Evolutionary conservation across 2,329 filamentous ascomycete genomes (phyloP), one percentile per base, ranked within the genome.

Genomic region (Fusarium subglutinans): DNA sequence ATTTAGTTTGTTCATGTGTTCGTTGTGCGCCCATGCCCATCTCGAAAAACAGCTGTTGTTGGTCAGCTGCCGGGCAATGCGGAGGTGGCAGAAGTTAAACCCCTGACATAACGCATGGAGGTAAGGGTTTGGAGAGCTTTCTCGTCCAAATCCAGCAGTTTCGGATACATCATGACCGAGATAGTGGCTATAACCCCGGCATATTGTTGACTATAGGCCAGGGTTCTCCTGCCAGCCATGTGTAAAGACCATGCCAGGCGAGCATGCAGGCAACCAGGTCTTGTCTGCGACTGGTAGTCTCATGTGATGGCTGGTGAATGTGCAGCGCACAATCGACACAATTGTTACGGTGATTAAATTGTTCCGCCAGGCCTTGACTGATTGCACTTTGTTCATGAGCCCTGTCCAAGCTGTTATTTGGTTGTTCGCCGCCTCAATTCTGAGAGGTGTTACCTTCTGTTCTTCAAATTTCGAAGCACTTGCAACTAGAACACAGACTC

Each of bases 1-100:
- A 54, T 71, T 61, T 54, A 64, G 40, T 51, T 47, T 61, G 58
- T 43, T 70, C 70, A 72, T 74, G 72, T 56, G 70, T 57, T 72
- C 65, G 30, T 58, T 50, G 37, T 56, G 50, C 40, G 61, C 57
- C 64, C 53, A 65, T 38, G 22, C 22, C 41, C 54, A 48, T 63
- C 59, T 22, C 59, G 54, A 63, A 48, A 51, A 59, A 59, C 61
- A 58, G 47, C 35, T 61, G 50, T 63, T 56, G 57, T 47, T 62
- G 54, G 61, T 63, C 66, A 74, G 60, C 64, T 69, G 64, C 56
- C 50, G 47, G 55, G 30, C 33, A 13, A 43, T 76, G 56, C 38
- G 55, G 69, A 70, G 64, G 58, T 50, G 56, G 55, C 28, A 62
- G 48, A 66, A 62, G 41, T 47, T 50, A 53, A 63, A 51, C 65